Conservation (phyloP, 768 basidiomycete species). For the Mycena amicta region DNA sequence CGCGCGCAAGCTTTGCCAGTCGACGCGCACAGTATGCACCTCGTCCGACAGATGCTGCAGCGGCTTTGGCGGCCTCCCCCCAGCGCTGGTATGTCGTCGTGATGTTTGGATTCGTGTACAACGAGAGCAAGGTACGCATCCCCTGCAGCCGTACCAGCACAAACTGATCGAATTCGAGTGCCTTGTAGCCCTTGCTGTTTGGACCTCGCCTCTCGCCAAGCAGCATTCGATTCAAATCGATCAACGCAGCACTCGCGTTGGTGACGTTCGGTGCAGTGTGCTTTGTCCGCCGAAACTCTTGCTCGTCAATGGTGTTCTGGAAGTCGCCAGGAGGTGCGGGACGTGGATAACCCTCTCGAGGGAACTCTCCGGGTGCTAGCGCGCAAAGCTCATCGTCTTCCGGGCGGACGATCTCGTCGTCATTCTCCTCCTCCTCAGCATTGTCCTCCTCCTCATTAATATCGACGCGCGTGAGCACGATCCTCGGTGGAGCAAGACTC, state of each 20-base stretch:
- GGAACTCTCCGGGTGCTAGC: not conserved
- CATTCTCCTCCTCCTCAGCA: no score
- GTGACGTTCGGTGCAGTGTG: not conserved
- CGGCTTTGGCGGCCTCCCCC: constrained; percentile 7
- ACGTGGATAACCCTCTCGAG: not conserved
- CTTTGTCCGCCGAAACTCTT: not conserved
- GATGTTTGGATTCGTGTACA: not conserved
- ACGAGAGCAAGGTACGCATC: not conserved
- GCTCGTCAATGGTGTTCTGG: not conserved
- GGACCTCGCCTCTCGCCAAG: not conserved
- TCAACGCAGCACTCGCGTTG: not conserved
- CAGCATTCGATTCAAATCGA: not conserved
- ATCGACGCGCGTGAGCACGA: no score
- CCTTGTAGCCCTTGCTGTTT: not conserved
- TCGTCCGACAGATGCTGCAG: not conserved
- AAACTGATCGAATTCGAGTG: not conserved
- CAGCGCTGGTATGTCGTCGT: not conserved
- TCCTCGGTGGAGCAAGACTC: no score
- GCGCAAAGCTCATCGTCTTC: no score
- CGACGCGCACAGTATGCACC: constrained; percentile 5
- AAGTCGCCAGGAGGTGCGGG: not conserved
- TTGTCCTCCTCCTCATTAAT: no score
- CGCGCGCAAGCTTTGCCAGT: constrained; percentile 1
- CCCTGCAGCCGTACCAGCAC: not conserved
- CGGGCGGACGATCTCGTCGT: no score